Conservation (phyloP, 1,284 basidiomycete genomes). For the Rhodotorula mucilaginosa region DNA sequence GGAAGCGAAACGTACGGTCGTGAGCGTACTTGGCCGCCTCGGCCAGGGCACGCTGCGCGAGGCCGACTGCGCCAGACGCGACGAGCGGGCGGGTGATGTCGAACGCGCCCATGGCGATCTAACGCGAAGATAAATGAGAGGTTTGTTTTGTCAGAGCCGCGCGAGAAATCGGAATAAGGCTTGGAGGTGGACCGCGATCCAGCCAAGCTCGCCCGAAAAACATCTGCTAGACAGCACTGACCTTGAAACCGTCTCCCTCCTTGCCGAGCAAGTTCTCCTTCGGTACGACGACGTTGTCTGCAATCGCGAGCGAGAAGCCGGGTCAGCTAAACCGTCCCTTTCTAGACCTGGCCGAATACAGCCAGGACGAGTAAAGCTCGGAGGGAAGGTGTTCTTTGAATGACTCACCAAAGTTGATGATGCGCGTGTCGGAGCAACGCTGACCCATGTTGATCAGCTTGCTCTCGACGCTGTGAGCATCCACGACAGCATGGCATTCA, state of each 20-base stretch:
- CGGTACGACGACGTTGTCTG: slow-evolving; percentile 45
- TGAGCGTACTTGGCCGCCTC: slow-evolving; percentile 58
- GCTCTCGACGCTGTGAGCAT: slow-evolving; percentile 49
- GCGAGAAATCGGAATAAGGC: too few species aligned
- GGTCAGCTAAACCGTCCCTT: background rate
- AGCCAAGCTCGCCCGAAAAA: background rate
- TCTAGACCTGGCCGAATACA: background rate
- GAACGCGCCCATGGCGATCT: slow-evolving; percentile 56
- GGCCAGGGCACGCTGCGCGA: slow-evolving; percentile 56
- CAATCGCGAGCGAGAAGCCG: background rate
- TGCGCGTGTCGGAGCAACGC: slow-evolving; percentile 57
- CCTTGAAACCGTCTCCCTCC: slow-evolving; percentile 55
- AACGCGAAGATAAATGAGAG: background rate
- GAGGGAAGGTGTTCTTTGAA: background rate
- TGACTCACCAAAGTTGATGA: slow-evolving; percentile 49
- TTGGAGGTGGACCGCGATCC: background rate
- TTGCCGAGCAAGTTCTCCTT: slow-evolving; percentile 56
- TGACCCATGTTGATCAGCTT: slow-evolving; percentile 63
- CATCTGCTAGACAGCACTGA: background rate
- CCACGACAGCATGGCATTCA: background rate
- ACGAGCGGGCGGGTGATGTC: slow-evolving; percentile 54
- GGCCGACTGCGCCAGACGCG: slow-evolving; percentile 56
- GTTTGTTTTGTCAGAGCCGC: background rate
- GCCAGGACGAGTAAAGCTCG: background rate
- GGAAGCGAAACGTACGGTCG: slow-evolving; percentile 46